Evolutionary conservation across 139 green algal genomes (phyloP).

Genomic region (Chlorella sp.): DNA sequence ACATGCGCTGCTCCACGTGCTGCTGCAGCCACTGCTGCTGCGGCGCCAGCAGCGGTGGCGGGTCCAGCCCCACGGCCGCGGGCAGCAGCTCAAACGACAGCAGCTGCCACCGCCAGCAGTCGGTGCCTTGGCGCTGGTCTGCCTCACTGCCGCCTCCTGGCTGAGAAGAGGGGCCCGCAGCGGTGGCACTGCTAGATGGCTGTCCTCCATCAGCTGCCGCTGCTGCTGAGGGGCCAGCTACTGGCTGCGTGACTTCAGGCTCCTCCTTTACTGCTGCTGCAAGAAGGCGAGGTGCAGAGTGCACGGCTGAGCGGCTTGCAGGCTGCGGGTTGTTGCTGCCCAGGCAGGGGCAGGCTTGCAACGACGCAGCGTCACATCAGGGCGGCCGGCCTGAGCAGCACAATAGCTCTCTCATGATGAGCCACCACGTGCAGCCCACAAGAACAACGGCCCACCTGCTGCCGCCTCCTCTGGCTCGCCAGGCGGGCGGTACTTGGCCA

Average conservation of each 20-base stretch:
- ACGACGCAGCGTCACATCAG: too few species aligned
- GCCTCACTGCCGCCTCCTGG: background rate
- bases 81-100: constrained; percentile 30
- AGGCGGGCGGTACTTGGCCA: constrained; percentile 21
- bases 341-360: too few species aligned
- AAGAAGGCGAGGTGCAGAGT: background rate
- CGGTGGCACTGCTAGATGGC: background rate
- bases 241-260: constrained; percentile 19
- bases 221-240: background rate
- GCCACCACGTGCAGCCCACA: too few species aligned
- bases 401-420: too few species aligned
- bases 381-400: too few species aligned
- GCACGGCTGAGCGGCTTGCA: background rate
- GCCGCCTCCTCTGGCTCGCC: constrained; percentile 5
- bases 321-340: too few species aligned
- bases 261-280: constrained; percentile 13
- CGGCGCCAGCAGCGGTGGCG: constrained; percentile 3
- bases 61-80: background rate
- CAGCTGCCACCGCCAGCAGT: constrained; percentile 36
- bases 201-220: background rate
- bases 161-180: background rate
- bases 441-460: constrained; percentile 13
- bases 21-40: constrained; percentile 41
- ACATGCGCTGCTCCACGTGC: constrained; percentile 54
- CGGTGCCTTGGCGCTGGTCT: constrained; percentile 11